Conservation (phyloP, 108 stramenopile genomes). For the Asterionellopsis glacialis region DNA sequence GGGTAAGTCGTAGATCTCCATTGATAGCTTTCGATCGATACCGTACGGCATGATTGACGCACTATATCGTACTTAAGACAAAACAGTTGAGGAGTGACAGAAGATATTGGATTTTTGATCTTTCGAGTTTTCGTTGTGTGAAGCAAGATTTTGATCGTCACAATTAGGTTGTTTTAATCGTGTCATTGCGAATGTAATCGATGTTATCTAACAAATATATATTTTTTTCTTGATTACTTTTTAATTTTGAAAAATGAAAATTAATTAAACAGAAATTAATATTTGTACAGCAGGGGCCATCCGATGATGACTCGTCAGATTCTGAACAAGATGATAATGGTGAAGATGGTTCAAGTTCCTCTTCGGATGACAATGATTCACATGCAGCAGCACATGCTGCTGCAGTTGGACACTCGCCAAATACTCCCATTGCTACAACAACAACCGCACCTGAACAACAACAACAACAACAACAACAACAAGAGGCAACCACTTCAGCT, state of each 20-base stretch:
- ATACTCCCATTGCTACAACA: conserved; percentile 1
- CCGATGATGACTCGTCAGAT: conserved; percentile 24
- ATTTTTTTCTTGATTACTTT: not conserved
- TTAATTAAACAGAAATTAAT: conserved; percentile 24
- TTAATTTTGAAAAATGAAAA: not conserved
- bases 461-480: too few species aligned
- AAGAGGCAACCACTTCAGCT: not conserved
- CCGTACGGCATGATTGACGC: too few species aligned
- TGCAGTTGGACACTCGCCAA: conserved; percentile 67
- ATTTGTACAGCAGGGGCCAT: conserved; percentile 28
- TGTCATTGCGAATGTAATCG: not conserved
- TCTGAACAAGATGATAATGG: conserved; percentile 18
- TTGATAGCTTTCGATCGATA: too few species aligned
- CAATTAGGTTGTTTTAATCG: not conserved
- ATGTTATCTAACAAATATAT: too few species aligned
- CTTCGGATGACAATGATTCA: conserved; percentile 62
- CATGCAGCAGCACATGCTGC: conserved; percentile 68
- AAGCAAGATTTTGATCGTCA: too few species aligned
- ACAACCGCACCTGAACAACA: too few species aligned
- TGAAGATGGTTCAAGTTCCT: conserved; percentile 23
- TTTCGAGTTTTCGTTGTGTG: too few species aligned
- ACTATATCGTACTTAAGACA: too few species aligned
- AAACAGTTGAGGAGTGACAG: too few species aligned
- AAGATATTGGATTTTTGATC: too few species aligned
- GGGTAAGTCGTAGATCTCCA: conserved; percentile 33